A percentile compares a stretch with the other conserved stretches of the same genome.
phyloP scores from a whole-genome alignment of 371 early-diverging fungal species.

The Mortierella sp. region DNA sequence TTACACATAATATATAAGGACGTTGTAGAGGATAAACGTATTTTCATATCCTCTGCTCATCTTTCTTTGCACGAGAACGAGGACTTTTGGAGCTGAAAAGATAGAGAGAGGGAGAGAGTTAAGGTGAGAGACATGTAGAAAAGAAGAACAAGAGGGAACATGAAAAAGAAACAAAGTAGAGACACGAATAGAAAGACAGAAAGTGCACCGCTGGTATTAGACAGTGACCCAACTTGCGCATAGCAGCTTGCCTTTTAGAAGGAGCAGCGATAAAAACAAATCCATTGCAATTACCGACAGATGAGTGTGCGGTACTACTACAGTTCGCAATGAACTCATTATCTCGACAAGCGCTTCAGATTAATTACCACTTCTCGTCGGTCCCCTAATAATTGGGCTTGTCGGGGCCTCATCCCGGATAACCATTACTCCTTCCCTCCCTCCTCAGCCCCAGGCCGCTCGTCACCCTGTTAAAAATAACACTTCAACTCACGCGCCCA shows the following conservation, averaged over 20 bases:
- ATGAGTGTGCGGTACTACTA: no score
- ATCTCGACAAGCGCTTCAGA: no score
- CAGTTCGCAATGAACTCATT: no score
- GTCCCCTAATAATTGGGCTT: neutral
- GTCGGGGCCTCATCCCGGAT: slow-evolving; percentile 9
- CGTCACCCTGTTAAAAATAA: no score
- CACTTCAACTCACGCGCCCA: neutral
- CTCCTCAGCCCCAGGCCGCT: neutral
- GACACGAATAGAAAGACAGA: neutral
- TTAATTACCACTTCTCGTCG: neutral
- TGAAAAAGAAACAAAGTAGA: neutral
- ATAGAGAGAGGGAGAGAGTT: neutral
- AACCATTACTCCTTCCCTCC: neutral
- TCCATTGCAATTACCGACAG: no score
- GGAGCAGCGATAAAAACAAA: no score
- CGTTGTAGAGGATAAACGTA: neutral
- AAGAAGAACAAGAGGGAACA: neutral
- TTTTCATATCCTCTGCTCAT: neutral
- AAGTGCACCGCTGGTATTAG: neutral
- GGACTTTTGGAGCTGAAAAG: neutral
- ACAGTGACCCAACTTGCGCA: neutral
- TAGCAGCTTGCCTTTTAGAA: no score
- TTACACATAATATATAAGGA: neutral
- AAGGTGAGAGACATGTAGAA: neutral
- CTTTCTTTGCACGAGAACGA: neutral